phyloP scores from a whole-genome alignment of 2,329 filamentous ascomycete genomes.

The Ceratocystis destructans region DNA sequence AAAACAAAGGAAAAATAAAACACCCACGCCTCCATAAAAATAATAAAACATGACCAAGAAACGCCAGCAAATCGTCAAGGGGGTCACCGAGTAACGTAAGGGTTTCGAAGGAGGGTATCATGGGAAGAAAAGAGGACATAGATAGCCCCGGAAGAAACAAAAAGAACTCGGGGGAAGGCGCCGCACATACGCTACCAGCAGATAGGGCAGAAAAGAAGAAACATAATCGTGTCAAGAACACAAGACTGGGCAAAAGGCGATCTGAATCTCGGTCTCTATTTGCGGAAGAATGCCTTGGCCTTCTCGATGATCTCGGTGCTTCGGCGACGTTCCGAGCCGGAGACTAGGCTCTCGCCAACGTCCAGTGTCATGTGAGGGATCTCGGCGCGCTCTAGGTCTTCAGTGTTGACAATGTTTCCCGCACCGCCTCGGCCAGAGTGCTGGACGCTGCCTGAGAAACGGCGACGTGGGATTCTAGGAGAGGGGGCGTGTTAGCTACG shows the following conservation, averaged over 20 bases:
- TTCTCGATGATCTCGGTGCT: constrained; percentile 29
- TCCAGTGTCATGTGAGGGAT: constrained; percentile 25
- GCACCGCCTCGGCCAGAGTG: constrained; percentile 64
- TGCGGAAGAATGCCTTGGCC: constrained; percentile 17
- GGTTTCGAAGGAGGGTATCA: constrained; percentile 10
- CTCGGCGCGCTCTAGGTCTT: constrained; percentile 26
- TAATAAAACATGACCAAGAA: not conserved
- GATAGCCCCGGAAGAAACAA: constrained; percentile 7
- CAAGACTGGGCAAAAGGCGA: not conserved
- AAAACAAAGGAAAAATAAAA: not conserved
- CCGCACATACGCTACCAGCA: not conserved
- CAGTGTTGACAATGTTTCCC: constrained; percentile 49
- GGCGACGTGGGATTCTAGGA: constrained; percentile 38
- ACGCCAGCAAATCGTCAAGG: too few relatives aligned
- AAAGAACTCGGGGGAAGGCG: not conserved
- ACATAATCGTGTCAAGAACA: not conserved
- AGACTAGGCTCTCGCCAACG: constrained; percentile 21
- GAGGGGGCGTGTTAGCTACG: constrained; percentile 17
- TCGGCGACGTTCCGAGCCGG: constrained; percentile 17
- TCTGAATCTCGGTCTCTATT: not conserved
- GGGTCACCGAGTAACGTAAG: not conserved
- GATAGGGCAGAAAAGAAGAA: not conserved
- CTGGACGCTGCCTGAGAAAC: constrained; percentile 40
- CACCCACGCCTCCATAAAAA: not conserved
- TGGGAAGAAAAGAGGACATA: constrained; percentile 4